Percentiles rank a stretch among this genome's conserved stretches.
Conservation (phyloP, 768 basidiomycete genomes). For the Naganishia randhawae region DNA sequence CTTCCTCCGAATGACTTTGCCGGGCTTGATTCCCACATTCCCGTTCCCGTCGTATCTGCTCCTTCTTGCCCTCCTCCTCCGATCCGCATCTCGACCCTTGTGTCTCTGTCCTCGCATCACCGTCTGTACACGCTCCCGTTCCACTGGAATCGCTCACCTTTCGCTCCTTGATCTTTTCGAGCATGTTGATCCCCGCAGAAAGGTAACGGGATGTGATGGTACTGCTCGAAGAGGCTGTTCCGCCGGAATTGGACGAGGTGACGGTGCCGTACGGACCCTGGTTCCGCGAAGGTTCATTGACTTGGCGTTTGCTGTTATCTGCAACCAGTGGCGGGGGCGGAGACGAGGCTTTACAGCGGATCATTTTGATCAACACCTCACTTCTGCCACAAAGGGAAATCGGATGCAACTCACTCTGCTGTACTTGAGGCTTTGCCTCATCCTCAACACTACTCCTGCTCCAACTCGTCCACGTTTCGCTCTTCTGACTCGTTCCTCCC, state of each 20-base stretch:
- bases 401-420: not conserved
- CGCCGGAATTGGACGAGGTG: conserved; percentile 28
- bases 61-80: not conserved
- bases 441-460: conserved; percentile 28
- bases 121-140: conserved; percentile 29
- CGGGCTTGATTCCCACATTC: not conserved
- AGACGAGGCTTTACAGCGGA: not conserved
- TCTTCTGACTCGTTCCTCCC: conserved; percentile 32
- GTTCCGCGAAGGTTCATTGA: not conserved
- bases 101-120: conserved; percentile 32
- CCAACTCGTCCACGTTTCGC: conserved; percentile 34
- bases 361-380: not conserved
- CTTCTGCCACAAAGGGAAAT: not conserved
- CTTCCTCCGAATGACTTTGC: not conserved
- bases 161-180: conserved; percentile 28
- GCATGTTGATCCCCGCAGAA: conserved; percentile 26
- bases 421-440: conserved; percentile 18
- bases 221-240: conserved; percentile 20
- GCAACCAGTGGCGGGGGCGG: not conserved
- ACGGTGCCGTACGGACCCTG: conserved; percentile 18
- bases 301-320: not conserved
- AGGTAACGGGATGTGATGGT: conserved; percentile 31
- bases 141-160: conserved; percentile 33
- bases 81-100: not conserved
- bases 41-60: not conserved